phyloP scores from a whole-genome alignment of 495 filamentous ascomycete species.

The Aspergillus sclerotiicarbonarius region DNA sequence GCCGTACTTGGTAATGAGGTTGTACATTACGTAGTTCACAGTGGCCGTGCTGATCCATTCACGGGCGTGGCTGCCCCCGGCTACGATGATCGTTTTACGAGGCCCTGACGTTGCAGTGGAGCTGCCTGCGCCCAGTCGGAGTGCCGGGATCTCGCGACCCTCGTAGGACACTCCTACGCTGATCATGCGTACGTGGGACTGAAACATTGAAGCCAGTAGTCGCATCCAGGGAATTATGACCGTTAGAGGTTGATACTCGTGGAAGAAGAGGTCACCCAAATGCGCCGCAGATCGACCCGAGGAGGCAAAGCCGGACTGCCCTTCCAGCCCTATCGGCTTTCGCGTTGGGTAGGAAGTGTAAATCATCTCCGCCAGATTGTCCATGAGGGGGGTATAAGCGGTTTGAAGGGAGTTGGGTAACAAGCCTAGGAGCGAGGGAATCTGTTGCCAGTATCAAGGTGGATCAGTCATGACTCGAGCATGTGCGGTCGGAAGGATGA shows the following conservation, averaged over 20 bases:
- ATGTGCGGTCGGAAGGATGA: no score
- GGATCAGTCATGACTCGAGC: constrained; percentile 9
- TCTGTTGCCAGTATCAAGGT: constrained; percentile 37
- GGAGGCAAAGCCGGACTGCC: constrained; percentile 30
- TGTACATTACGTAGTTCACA: constrained; percentile 87
- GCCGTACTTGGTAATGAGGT: constrained; percentile 78
- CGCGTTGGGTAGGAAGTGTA: constrained; percentile 68
- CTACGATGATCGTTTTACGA: constrained; percentile 77
- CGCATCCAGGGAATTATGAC: constrained; percentile 87
- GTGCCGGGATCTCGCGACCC: constrained; percentile 76
- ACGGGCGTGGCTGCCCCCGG: constrained; percentile 82
- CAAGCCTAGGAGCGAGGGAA: constrained; percentile 76
- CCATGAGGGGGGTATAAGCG: constrained; percentile 72
- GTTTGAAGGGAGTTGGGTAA: constrained; percentile 73
- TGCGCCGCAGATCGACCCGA: constrained; percentile 34
- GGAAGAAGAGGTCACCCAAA: constrained; percentile 72
- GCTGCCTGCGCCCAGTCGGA: constrained; percentile 70
- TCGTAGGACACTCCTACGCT: constrained; percentile 80
- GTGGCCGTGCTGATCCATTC: constrained; percentile 97
- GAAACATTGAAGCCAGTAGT: constrained; percentile 83
- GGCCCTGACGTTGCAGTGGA: constrained; percentile 39
- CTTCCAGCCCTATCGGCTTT: constrained; percentile 26
- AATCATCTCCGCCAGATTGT: constrained; percentile 74
- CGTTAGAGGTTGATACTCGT: constrained; percentile 77
- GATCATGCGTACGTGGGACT: constrained; percentile 68